Base-by-base conservation (phyloP, 164 flowering plant species). In the Vitis rotundifolia region DNA sequence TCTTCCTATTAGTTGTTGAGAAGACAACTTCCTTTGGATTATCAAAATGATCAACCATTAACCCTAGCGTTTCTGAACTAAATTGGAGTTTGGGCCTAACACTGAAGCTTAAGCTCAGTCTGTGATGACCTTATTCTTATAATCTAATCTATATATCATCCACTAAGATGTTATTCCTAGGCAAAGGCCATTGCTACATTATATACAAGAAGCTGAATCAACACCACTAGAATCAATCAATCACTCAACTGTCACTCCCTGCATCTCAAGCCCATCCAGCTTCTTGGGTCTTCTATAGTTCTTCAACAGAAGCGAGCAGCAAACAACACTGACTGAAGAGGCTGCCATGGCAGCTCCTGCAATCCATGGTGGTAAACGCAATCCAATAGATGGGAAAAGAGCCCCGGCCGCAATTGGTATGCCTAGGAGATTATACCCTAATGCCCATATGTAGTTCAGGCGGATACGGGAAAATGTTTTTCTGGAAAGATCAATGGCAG, bases 261-360 rank as follows among this genome's bases (percentile, higher is more conserved):
- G 69, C 1, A 83, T 79, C 61, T 79, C 74, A 61, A 81, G 81
- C 18, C 44, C 71, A 50, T 75, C 84, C 71, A 85, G 68, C 59
- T 71, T 76, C 77, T 71, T 82, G 61, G 91, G 91, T 62, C 79
- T 87, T 59, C 51, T 84, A 68, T 88, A 89, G 57, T 70, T 19
- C 82, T 80, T 82, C 64, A 89, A 51, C 61, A 86, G 66, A 19
- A 89, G 82, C 44, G 94, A 86, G 54, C 78, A 78, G 37, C 81
- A 72, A 2, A 88, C 90, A 19, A 90, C 95, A 70, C 91, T 84
- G 8, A 90, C 87, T 0, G 92, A 88, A 13, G 95, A 90, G 16
- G 88, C 80, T 0, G 91, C 92, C 95, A 90, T 88, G 22, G 84
- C 84, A 31, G 92, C 95, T 9, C 95, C 92, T 3, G 95, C 95